Base-by-base conservation (phyloP, 768 basidiomycete species). In the Pisolithus orientalis region DNA sequence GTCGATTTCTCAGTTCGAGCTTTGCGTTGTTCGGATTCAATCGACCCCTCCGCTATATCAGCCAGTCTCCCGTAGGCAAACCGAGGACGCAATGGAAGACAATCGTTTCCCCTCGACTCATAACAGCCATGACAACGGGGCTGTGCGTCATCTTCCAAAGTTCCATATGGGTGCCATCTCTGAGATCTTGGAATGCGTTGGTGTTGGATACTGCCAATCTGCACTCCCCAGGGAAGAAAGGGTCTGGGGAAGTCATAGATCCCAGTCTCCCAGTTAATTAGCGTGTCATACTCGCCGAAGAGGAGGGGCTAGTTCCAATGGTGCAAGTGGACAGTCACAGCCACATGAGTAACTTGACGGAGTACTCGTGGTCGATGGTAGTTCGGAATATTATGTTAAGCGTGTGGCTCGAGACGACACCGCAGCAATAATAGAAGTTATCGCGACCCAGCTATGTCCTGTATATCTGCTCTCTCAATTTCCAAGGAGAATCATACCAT, bases 241-340 rank as follows among this genome's bases (percentile, higher is more conserved):
- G 52, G 24, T n/a, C n/a, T 31, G 29, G 89, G 71, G 1, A 71
- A 76, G 11, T 71, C 62, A 66, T 76, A 78, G 47, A 90, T 76
- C 14, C 84, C 83, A 5, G 77, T 74, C 66, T 90, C 87, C 87
- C 87, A 90, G 64, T 90, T 83, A 42, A 80, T 69, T 47, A 90
- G 78, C 1, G 87, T 90, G 5, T 84, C 87, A 56, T 89, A 90
- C 54, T 85, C 83, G 57, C 90, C 88, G 62, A 87, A 86, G 45
- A 87, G 70, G 40, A 90, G 75, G 24, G 76, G 21, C 21, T 21
- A 21, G 21, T 21, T 21, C 21, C 21, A 21, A 21, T 21, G 21
- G 21, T 21, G 21, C 21, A 21, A 1, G 21, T 21, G 21, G 21
- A 21, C 21, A 21, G 21, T 21, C 21, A 21, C 21, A 21, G 21